Conservation (phyloP, 164 flowering plant species). For the Aristolochia contorta region DNA sequence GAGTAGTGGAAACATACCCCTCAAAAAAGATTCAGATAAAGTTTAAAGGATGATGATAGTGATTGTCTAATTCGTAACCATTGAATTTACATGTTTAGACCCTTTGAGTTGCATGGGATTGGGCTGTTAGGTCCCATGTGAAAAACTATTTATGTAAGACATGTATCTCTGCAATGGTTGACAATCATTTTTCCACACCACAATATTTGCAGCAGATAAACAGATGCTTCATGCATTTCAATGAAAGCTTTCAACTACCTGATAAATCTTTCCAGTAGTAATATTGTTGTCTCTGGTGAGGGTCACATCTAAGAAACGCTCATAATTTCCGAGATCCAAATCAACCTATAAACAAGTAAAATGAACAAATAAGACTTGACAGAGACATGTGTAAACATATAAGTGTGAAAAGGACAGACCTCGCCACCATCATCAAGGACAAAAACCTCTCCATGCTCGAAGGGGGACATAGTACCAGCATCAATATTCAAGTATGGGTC, state of each 20-base stretch:
- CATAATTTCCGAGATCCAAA: constrained; percentile 92
- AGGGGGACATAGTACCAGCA: constrained; percentile 99
- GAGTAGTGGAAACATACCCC: background rate
- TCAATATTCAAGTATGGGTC: constrained; percentile 96
- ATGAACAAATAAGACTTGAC: background rate
- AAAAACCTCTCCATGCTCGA: constrained; percentile 97
- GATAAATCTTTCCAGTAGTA: constrained; percentile 95
- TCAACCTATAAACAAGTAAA: constrained; percentile 52
- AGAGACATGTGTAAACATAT: background rate
- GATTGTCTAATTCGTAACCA: too few species aligned
- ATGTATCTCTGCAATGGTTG: too few species aligned
- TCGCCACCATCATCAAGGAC: constrained; percentile 99
- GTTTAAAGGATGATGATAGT: too few species aligned
- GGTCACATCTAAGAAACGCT: constrained; percentile 86
- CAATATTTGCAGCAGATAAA: too few species aligned
- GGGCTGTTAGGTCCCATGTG: too few species aligned
- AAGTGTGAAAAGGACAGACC: constrained; percentile 27
- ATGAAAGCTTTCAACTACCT: constrained; percentile 38
- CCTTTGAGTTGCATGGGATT: too few species aligned
- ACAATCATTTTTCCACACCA: too few species aligned
- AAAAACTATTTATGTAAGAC: too few species aligned
- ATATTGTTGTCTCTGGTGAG: constrained; percentile 91
- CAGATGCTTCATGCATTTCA: too few species aligned
- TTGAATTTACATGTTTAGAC: too few species aligned
- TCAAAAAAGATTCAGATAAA: too few species aligned